phyloP scores from a whole-genome alignment of 2,329 filamentous ascomycete genomes.

The Raffaelea albimanens region DNA sequence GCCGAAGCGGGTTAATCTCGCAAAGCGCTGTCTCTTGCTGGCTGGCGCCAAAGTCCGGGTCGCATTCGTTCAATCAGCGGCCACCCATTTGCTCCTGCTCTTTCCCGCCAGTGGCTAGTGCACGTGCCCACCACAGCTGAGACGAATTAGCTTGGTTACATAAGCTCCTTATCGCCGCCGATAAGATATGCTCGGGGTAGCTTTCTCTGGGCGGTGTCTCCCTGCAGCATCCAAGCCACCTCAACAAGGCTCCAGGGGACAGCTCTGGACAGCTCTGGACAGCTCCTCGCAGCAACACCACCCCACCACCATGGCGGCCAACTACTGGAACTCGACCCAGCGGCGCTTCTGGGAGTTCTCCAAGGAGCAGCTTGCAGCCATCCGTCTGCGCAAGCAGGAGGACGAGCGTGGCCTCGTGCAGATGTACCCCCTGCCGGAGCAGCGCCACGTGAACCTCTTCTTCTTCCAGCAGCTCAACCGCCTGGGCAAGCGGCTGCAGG shows the following conservation, averaged over 20 bases:
- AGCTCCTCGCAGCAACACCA: conserved; percentile 6
- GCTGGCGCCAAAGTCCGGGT: no score
- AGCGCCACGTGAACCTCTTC: conserved; percentile 78
- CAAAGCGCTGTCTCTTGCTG: no score
- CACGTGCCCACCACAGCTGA: conserved; percentile 5
- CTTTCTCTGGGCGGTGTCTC: no score
- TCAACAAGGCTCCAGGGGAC: no score
- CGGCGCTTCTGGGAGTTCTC: conserved; percentile 84
- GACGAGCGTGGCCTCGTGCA: conserved; percentile 65
- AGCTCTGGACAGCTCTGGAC: no score
- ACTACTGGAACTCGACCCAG: conserved; percentile 95
- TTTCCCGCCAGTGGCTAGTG: neutral
- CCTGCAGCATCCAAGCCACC: no score
- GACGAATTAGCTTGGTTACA: no score
- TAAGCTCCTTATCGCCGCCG: no score
- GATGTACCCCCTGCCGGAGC: conserved; percentile 73
- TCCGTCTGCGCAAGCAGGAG: conserved; percentile 68
- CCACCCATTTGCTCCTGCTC: neutral
- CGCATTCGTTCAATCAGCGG: conserved; percentile 6
- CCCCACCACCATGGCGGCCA: conserved; percentile 65
- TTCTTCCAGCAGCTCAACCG: conserved; percentile 81
- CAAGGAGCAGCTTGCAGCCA: conserved; percentile 65
- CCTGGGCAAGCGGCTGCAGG: conserved; percentile 71
- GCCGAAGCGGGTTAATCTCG: no score
- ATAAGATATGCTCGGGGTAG: no score